Evolutionary conservation across 306 rosid species (phyloP), one percentile per base, ranked within the genome.

Genomic region (Cucurbita ficifolia): DNA sequence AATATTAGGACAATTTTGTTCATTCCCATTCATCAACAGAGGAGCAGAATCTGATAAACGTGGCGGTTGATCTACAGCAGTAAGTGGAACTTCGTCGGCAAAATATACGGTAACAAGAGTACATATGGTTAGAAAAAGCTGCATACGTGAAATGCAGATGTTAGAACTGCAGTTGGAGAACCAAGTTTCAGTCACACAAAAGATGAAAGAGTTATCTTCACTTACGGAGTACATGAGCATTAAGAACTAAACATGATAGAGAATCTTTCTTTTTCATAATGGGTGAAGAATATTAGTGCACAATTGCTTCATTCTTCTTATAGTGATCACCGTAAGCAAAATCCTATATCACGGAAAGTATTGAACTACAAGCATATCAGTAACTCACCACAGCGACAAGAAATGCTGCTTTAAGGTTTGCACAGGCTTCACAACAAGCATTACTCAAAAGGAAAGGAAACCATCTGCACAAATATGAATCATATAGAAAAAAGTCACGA

Each of bases 371-470:
- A 68, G 77, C 16, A 19, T 18, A 61, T 67, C 49, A 72, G 76
- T 74, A 77, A 89, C 97, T 83, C 77, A 95, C 99, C 96, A 88
- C 99, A 7, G 99, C 97, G 77, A 89, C 81, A 82, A 95, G 90
- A 81, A 95, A 95, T 77, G 99, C 99, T 48, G 99, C 99, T 82
- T 95, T 95, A 83, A 95, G 99, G 82, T 95, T 95, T 78, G 91
- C 99, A 83, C 99, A 95, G 70, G 99, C 96, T 79, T 88, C 99
- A 82, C 99, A 95, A 84, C 99, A 95, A 82, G 99, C 97, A 76
- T 73, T 84, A 74, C 68, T 95, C 73, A 81, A 83, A 82, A 95
- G 81, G 82, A 95, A 91, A 78, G 99, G 97, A 88, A 95, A 91
- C 97, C 97, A 95, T 78, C 99, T 95, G 92, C 76, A 49, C 42